Conservation (phyloP, 1,284 basidiomycete species). For the Sanghuangporus weigelae region DNA sequence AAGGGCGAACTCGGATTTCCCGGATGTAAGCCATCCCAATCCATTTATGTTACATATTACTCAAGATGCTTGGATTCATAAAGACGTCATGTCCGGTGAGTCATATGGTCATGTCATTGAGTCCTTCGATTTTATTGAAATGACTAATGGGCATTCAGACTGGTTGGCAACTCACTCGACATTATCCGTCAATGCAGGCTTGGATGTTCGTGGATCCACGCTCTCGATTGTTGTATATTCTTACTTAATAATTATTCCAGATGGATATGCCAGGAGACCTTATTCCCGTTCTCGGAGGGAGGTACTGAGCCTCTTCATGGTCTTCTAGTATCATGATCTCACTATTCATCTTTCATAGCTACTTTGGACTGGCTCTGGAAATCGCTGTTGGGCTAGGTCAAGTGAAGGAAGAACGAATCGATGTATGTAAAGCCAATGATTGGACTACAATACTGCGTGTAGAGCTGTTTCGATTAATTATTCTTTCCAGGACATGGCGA, state of each 20-base stretch:
- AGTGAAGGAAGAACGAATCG: conserved; percentile 41
- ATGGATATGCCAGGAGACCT: conserved; percentile 68
- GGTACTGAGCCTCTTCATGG: background rate
- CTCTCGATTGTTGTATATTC: background rate
- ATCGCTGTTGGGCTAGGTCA: conserved; percentile 37
- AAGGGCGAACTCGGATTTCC: conserved; percentile 57
- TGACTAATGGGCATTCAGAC: conserved; percentile 31
- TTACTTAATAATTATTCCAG: conserved; percentile 16
- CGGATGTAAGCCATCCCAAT: conserved; percentile 36
- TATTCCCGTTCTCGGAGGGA: conserved; percentile 22
- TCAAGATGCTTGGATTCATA: background rate
- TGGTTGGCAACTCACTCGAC: conserved; percentile 38
- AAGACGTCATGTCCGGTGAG: conserved; percentile 16
- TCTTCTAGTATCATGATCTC: background rate
- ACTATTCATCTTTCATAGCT: conserved; percentile 22
- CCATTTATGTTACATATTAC: background rate
- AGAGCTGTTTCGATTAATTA: too few species aligned
- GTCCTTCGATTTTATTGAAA: conserved; percentile 7
- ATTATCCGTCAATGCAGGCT: conserved; percentile 35
- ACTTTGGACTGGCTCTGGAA: conserved; percentile 48
- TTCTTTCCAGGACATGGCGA: conserved; percentile 48
- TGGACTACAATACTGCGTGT: too few species aligned
- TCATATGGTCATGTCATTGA: background rate
- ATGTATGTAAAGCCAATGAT: conserved; percentile 30
- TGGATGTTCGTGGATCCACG: conserved; percentile 34